Base-by-base conservation (phyloP, 805 yeast genomes). In the Wickerhamomyces bovis region DNA sequence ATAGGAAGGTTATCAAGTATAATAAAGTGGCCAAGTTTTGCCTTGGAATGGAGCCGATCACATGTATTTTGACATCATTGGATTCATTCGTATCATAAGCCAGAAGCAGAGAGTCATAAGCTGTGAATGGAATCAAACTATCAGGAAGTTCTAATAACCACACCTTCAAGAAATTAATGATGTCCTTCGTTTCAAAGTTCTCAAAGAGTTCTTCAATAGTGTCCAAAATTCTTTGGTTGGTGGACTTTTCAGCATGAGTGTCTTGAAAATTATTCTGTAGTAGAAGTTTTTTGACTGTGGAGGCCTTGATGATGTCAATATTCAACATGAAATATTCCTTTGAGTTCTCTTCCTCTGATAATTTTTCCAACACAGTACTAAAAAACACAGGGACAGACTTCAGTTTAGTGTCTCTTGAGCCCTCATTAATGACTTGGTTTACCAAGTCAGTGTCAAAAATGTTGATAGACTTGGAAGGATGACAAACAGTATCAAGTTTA, bases 131-230 rank as follows among this genome's bases (percentile, higher is more conserved):
- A 4, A 78, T 66, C 22, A 81, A 59, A 23, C 84, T 73, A 52
- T 79, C 83, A 0, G 85, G 85, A 35, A 80, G 60, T 54, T 81
- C 86, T 62, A 80, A 62, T 28, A 81, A 66, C 69, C 78, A 80
- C 28, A 76, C 57, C 54, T 80, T 80, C 48, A 80, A 63, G 18
- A 77, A 65, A 44, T 73, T 71, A 5, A 66, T 44, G 46, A 68
- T 54, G 33, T 56, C 61, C 8, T 38, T 42, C 0, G 50, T 20
- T 3, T 43, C 25, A 22, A 39, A 41, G 11, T 41, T 43, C 16
- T 49, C 51, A 33, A 53, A 54, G 11, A 57, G 11, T 5, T 21
- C 31, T 9, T 43, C 48, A 15, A 51, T 49, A 12, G 53, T 23
- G 3, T 35, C 39, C 11, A 19, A 25, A 3, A 49, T 42, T 26